Evolutionary conservation across 805 yeast genomes (phyloP), one percentile per base, ranked within the genome.

Genomic region (Metahyphopichia silvanorum): DNA sequence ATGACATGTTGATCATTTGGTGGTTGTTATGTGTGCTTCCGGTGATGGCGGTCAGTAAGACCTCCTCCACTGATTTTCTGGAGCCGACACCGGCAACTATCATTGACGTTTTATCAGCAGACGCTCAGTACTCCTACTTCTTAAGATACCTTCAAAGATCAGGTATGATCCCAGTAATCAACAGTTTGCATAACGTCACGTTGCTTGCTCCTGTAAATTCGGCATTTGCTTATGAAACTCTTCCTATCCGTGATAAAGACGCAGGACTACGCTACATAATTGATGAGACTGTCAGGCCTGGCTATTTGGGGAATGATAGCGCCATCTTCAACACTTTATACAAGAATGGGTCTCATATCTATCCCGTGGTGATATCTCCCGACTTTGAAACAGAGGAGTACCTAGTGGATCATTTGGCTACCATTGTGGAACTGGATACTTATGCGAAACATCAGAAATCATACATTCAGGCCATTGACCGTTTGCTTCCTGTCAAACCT

Each of bases 121-220:
- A 80, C 42, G 81, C 75, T 0, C 79, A 82, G 49, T 87, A 77
- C 58, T 77, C 86, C 25, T 69, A 68, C 25, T 79, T 85, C 37
- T 57, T 85, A 25, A 61, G 79, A 32, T 57, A 74, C 14, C 40
- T 86, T 2, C 95, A 86, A 49, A 56, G 71, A 33, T 66, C 69
- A 32, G 88, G 80, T 10, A 55, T 80, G 31, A 64, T 86, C 1
- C 87, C 87, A 2, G 53, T 58, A 25, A 52, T 86, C 20, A 86
- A 84, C 48, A 59, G 59, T 14, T 52, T 82, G 38, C 59, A 62
- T 16, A 81, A 84, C 51, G 74, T 81, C 36, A 85, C 95, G 0
- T 56, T 86, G n/a, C 51, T 83, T 25, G 95, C 94, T 1, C 95
- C 95, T 0, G 71, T 82, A 9, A 86, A 86, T 51, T 78, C 81